Base-by-base conservation (phyloP, 2,329 filamentous ascomycete species). In the Chalaropsis ovoidea region DNA sequence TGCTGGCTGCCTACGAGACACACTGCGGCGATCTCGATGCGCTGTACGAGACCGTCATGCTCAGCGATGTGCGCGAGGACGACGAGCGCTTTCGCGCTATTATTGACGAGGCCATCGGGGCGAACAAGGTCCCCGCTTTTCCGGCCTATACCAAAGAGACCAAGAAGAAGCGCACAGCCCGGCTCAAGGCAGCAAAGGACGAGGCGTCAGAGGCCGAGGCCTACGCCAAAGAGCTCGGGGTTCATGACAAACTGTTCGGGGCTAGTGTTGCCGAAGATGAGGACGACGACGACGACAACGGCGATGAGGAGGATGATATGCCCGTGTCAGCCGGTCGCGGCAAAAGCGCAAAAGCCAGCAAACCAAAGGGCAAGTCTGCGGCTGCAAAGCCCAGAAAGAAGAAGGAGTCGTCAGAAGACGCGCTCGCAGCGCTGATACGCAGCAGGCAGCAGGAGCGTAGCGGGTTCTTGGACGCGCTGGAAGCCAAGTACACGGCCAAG, bases 31-130 rank as follows among this genome's bases (percentile, higher is more conserved):
- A 88, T 68, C 85, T 97, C 83, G 83, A 88, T 71, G 76, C 76
- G 19, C 77, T 99, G 0, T 97, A 95, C 75, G 84, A 91, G 72
- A 78, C 79, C 0, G 87, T 99, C 49, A 95, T 99, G 86, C 80
- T 96, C 56, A 95, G 90, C 70, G 82, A 93, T 72, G 86, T 91
- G 10, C 73, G 90, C 1, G 85, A 88, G 64, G 94, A 99, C 70
- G 94, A 99, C 70, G 86, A 88, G 65, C 81, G 94, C 8, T 96
- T 96, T 76, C 82, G 90, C 15, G 76, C 72, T 17, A 89, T 95
- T 56, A 90, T 99, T 65, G 84, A 95, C 72, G 80, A 84, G 43
- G 94, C 91, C 2, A 94, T 99, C 71, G 78, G 80, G 43, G 80
- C 77, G 3, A 83, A 84, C 1, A 83, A 89, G 45, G 86, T 95